Percentiles rank a stretch among this genome's conserved stretches.
These are phyloP conservation scores for Capronia epimyces DNA, from an alignment of 2,329 filamentous ascomycete genomes.

Conservation along the genomic window DNA sequence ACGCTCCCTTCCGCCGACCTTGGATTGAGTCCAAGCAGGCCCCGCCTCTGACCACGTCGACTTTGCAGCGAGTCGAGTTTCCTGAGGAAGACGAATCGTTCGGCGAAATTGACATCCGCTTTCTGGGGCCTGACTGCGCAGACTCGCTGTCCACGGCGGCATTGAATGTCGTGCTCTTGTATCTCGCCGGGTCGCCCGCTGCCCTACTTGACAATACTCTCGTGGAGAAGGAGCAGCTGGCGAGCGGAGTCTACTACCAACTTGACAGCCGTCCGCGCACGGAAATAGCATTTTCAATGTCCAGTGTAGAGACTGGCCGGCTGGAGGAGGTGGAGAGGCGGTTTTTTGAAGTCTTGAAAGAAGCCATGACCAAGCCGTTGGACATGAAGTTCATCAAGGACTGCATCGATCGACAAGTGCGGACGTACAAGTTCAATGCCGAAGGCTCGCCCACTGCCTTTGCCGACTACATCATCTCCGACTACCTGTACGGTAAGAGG, in stretches of 20 bases:
- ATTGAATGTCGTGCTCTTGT: conserved; percentile 72
- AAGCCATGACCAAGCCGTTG: conserved; percentile 71
- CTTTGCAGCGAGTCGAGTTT: conserved; percentile 76
- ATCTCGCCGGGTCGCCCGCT: conserved; percentile 88
- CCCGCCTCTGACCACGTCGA: conserved; percentile 64
- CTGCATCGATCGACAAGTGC: conserved; percentile 73
- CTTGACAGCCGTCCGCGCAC: conserved; percentile 74
- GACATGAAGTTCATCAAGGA: conserved; percentile 88
- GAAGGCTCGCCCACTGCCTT: conserved; percentile 79
- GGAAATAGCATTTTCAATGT: conserved; percentile 79
- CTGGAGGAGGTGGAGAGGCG: conserved; percentile 78
- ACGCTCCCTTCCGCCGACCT: conserved; percentile 73
- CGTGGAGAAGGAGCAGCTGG: conserved; percentile 87
- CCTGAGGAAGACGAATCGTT: conserved; percentile 94
- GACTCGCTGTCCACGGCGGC: conserved; percentile 65
- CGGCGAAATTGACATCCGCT: conserved; percentile 79
- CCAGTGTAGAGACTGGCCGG: conserved; percentile 80
- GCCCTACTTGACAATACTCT: conserved; percentile 86
- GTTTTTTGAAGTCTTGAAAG: conserved; percentile 74
- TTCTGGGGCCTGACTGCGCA: conserved; percentile 77
- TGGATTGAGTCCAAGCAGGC: conserved; percentile 86
- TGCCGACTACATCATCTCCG: conserved; percentile 77
- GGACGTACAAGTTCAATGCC: conserved; percentile 75
- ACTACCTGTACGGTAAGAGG: conserved; percentile 83
- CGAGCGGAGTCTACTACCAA: conserved; percentile 75